Base-by-base conservation (phyloP, 331 rosid genomes). In the Arachis monticola region DNA sequence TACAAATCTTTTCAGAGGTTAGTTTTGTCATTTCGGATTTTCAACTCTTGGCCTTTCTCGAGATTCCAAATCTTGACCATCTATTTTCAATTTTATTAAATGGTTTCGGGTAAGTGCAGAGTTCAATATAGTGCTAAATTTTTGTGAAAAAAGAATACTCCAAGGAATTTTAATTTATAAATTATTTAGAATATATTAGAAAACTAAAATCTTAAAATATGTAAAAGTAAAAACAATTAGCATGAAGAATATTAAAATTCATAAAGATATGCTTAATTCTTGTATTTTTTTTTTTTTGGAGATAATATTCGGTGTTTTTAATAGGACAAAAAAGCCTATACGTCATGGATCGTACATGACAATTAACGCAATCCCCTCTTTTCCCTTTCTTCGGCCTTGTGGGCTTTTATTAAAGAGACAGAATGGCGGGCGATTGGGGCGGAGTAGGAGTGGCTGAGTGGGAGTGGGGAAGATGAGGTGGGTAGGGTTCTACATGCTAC, bases 401-500 rank as follows among this genome's bases (percentile, higher is more conserved):
- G 80, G 80, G 74, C 80, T 55, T 38, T 38, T 74, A 63, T 78
- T 64, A 69, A 59, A 59, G 62, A 44, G 75, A 59, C 83, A 44
- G 62, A 70, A 53, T 64, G 78, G 75, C 60, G 62, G 79, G 77
- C 68, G 42, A 55, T 57, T 69, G 78, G 83, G 80, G 30, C 55
- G 63, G 52, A 59, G 47, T 59, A 14, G 64, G 27, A 11, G 31
- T 44, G 30, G 69, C 55, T 46, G 52, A 59, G 47, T 59, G 10
- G 64, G 27, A 11, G 31, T 44, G 30, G 38, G 22, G 8, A 22
- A 45, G 12, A 27, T 32, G 13, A 17, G 30, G 62, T 9, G 60
- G 46, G n/a, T 65, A 77, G 9, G 55, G 56, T 62, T 85, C 74
- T 66, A 47, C 84, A 82, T 82, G 85, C 41, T 38, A 86, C 82